phyloP scores from a whole-genome alignment of 768 basidiomycete genomes.

The Dacryopinax primogenitus region DNA sequence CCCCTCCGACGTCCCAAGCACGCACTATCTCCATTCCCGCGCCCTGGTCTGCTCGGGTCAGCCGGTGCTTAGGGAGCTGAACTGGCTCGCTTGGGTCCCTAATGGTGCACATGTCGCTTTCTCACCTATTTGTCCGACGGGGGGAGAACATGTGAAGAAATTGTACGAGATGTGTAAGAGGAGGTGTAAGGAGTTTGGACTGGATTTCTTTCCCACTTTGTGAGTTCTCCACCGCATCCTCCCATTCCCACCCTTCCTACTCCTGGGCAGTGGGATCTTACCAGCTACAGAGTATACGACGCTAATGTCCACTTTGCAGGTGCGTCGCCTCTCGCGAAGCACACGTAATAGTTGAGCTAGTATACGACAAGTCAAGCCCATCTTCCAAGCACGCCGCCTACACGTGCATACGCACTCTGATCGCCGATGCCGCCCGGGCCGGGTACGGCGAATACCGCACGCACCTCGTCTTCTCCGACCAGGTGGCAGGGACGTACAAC shows the following conservation, averaged over 20 bases:
- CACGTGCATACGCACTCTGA: conserved; percentile 7
- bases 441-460: conserved; percentile 17
- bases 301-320: too few species aligned
- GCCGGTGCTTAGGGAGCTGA: conserved; percentile 16
- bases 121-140: conserved; percentile 11
- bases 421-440: conserved; percentile 11
- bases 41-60: conserved; percentile 10
- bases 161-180: conserved; percentile 13
- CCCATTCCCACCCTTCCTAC: neutral
- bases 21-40: neutral
- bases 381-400: neutral
- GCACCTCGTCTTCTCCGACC: conserved; percentile 17
- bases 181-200: conserved; percentile 6
- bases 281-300: too few species aligned
- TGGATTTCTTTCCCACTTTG: conserved; percentile 15
- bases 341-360: neutral
- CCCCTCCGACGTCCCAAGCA: neutral
- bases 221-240: neutral
- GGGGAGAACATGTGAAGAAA: conserved; percentile 5
- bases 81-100: conserved; percentile 15
- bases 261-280: too few species aligned
- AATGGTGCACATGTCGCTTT: conserved; percentile 17
- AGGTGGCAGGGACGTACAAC: conserved; percentile 17
- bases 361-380: neutral
- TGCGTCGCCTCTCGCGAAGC: conserved; percentile 6